phyloP scores from a whole-genome alignment of 2,329 filamentous ascomycete species.

The Alternaria triticina region DNA sequence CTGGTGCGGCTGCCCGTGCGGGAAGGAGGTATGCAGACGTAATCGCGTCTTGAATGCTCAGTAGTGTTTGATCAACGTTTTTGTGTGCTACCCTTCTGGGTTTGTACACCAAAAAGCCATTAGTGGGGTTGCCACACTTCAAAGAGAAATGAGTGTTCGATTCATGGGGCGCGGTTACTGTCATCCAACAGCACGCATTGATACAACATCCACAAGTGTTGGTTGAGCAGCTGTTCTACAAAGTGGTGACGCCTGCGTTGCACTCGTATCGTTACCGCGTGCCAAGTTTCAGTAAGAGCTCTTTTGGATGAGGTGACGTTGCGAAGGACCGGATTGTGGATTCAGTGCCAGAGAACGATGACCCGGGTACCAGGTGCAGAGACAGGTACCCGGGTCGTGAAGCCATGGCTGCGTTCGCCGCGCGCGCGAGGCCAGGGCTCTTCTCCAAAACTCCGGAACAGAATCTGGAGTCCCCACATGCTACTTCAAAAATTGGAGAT shows the following conservation, averaged over 20 bases:
- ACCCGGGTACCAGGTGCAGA: slow-evolving; percentile 3
- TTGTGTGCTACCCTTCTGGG: background rate
- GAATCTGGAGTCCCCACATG: background rate
- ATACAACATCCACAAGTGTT: background rate
- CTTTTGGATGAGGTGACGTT: background rate
- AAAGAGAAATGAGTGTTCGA: background rate
- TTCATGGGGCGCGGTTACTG: slow-evolving; percentile 6
- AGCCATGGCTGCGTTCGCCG: background rate
- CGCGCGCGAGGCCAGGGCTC: background rate
- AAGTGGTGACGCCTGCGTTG: slow-evolving; percentile 10
- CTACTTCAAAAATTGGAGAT: background rate
- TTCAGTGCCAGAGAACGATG: background rate
- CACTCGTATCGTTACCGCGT: slow-evolving; percentile 6
- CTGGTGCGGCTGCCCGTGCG: background rate
- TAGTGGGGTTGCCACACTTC: background rate
- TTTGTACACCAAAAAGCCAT: background rate
- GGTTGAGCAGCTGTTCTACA: background rate
- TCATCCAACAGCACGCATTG: slow-evolving; percentile 15
- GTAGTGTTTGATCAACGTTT: background rate
- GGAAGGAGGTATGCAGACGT: background rate
- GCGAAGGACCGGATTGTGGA: slow-evolving; percentile 4
- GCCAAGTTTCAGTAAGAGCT: background rate
- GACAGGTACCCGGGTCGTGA: background rate
- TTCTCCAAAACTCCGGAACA: background rate
- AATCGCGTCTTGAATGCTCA: background rate